These are phyloP conservation scores for Brassica carinata DNA, from an alignment of 345 rosid species.

Conservation along the genomic window DNA sequence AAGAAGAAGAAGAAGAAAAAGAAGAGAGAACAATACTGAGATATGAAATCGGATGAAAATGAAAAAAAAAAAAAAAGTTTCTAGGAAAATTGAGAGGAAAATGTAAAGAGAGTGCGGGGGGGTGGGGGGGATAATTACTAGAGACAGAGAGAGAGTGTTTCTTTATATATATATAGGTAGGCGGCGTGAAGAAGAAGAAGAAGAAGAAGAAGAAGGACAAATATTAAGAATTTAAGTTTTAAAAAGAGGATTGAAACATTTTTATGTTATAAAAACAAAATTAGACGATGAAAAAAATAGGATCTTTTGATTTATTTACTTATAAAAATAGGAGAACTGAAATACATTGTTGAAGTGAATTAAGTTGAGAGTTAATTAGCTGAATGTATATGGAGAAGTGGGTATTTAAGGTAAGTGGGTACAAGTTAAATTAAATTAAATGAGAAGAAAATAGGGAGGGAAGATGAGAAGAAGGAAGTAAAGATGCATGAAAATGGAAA, in stretches of 20 bases:
- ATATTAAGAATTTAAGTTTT: not conserved
- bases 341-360: not conserved
- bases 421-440: not conserved
- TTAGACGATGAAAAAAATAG: not conserved
- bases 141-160: conserved; percentile 39
- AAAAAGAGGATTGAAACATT: not conserved
- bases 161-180: conserved; percentile 42
- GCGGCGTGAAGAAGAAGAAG: conserved; percentile 70
- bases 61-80: not conserved
- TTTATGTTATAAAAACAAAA: not conserved
- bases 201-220: conserved; percentile 31
- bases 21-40: conserved; percentile 25
- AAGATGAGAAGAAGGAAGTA: not conserved
- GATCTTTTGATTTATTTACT: not conserved
- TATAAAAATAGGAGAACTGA: not conserved
- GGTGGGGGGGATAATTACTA: not conserved
- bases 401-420: not conserved
- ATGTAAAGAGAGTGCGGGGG: conserved; percentile 50
- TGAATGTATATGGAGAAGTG: not conserved
- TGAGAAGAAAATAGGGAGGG: not conserved
- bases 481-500: conserved; percentile 42
- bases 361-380: not conserved
- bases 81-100: conserved; percentile 26
- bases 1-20: not conserved
- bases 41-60: not conserved